Conservation (phyloP, 225 moss, liverwort and hornwort species). For the Sphagnum tenellum region DNA sequence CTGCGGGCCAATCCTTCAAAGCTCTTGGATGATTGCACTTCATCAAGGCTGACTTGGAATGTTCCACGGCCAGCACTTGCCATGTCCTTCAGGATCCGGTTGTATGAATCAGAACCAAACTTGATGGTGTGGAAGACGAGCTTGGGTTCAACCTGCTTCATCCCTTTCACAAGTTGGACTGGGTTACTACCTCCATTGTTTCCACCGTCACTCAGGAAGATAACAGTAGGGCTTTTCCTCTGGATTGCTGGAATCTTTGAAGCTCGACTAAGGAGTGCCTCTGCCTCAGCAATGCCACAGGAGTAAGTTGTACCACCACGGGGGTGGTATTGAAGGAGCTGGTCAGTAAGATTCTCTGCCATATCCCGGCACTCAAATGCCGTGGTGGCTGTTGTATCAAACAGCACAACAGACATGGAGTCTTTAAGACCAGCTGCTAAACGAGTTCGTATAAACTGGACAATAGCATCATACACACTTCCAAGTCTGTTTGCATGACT, state of each 20-base stretch:
- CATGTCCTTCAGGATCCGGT: conserved; percentile 17
- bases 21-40: conserved; percentile 15
- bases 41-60: conserved; percentile 23
- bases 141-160: conserved; percentile 18
- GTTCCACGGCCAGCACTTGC: conserved; percentile 19
- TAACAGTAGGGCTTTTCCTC: conserved; percentile 8
- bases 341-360: conserved; percentile 14
- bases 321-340: background rate
- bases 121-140: conserved; percentile 24
- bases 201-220: conserved; percentile 27
- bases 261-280: background rate
- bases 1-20: conserved; percentile 23
- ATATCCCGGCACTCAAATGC: conserved; percentile 16
- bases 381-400: background rate
- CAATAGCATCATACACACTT: conserved; percentile 25
- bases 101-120: conserved; percentile 4
- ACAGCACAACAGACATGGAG: conserved; percentile 20
- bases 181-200: conserved; percentile 7
- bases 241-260: conserved; percentile 3
- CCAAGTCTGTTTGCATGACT: conserved; percentile 18
- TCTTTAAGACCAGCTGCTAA: conserved; percentile 8
- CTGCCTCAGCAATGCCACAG: conserved; percentile 8
- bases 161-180: background rate
- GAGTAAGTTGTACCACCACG: conserved; percentile 7
- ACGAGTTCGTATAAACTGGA: conserved; percentile 19